Conservation (phyloP, 129 eudicot species). For the Pulicaria dysenterica region DNA sequence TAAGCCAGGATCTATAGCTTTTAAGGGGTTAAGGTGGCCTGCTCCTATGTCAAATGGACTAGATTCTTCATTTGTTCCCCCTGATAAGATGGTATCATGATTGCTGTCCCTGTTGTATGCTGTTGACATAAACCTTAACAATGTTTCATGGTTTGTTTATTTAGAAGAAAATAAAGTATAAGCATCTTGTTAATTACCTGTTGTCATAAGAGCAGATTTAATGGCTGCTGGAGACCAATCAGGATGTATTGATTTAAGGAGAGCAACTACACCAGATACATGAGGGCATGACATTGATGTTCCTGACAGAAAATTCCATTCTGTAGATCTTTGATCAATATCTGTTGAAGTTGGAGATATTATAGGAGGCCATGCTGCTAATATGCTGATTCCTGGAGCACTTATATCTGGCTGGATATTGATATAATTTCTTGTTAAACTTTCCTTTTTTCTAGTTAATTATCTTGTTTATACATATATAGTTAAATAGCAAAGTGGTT, state of each 20-base stretch:
- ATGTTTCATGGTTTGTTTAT: not conserved
- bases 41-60: constrained; percentile 73
- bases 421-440: not conserved
- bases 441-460: not conserved
- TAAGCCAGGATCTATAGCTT: constrained; percentile 76
- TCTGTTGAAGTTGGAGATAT: constrained; percentile 55
- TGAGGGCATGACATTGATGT: constrained; percentile 93
- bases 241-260: constrained; percentile 64
- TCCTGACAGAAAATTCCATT: constrained; percentile 67
- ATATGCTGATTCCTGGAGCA: constrained; percentile 70
- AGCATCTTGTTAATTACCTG: constrained; percentile 41
- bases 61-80: constrained; percentile 51
- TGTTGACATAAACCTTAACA: constrained; percentile 16
- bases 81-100: constrained; percentile 48
- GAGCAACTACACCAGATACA: constrained; percentile 68
- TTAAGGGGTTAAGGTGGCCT: constrained; percentile 63
- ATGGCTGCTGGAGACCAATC: constrained; percentile 83
- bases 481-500: not conserved
- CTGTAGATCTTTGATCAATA: constrained; percentile 37
- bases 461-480: not conserved
- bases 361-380: constrained; percentile 78
- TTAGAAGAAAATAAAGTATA: no score
- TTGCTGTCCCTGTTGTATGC: constrained; percentile 55
- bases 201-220: constrained; percentile 72
- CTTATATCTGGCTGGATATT: constrained; percentile 64